These are phyloP conservation scores for Dichotomocladium elegans DNA, from an alignment of 371 early-diverging fungal species.

Conservation along the genomic window DNA sequence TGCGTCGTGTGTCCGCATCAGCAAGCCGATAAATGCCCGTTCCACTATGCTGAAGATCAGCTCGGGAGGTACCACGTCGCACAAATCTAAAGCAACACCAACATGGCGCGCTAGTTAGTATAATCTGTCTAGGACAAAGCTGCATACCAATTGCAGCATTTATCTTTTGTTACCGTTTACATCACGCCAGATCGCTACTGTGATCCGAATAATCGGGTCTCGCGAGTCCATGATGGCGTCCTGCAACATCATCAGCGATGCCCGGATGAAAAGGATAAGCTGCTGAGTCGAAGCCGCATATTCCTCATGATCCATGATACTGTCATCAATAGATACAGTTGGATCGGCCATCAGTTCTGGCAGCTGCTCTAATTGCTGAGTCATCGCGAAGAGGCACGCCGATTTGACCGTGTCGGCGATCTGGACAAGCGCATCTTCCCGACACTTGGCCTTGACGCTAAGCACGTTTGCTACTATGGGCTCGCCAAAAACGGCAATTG, in stretches of 20 bases:
- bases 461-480: constrained; percentile 45
- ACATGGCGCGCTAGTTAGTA: no score
- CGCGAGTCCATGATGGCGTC: constrained; percentile 62
- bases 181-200: constrained; percentile 54
- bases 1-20: constrained; percentile 59
- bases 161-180: constrained; percentile 42
- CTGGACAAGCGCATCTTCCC: constrained; percentile 46
- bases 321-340: constrained; percentile 1
- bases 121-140: neutral
- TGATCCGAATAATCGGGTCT: constrained; percentile 49
- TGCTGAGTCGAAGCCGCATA: constrained; percentile 4
- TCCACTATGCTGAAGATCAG: constrained; percentile 44
- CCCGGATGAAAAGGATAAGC: constrained; percentile 39
- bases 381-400: constrained; percentile 12
- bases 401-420: constrained; percentile 31
- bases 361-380: constrained; percentile 5
- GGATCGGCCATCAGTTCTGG: constrained; percentile 4
- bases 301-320: neutral
- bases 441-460: constrained; percentile 46
- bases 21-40: constrained; percentile 45
- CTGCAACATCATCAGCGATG: constrained; percentile 55
- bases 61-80: constrained; percentile 13
- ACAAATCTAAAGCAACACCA: constrained; percentile 30
- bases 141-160: neutral
- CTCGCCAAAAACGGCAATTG: constrained; percentile 51